Base-by-base conservation (phyloP, 345 rosid genomes). In the Odontarrhena argentea region DNA sequence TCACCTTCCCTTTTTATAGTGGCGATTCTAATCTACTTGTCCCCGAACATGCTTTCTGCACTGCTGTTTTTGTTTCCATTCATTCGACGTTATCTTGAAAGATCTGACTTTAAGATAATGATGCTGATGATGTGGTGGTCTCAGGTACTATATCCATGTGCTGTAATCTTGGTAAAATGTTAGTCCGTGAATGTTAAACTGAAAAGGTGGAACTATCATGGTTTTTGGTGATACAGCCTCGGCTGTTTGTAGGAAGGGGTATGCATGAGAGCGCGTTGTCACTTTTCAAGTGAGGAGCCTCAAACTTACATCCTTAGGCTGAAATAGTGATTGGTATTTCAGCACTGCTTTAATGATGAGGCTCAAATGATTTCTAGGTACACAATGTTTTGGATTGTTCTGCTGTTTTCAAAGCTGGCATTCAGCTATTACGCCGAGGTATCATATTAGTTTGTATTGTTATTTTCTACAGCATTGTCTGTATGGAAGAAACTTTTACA, bases 71-170 rank as follows among this genome's bases (percentile, higher is more conserved):
- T 78, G 68, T 78, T 83, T 69, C 87, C 87, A 44, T 76, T 77
- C 73, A 56, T 83, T 55, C 81, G 81, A 26, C 81, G 87, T 14
- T 54, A 66, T 67, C 81, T 83, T 66, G 85, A 81, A 69, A 75
- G 78, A 40, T 83, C 85, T 41, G 42, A 83, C 67, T 56, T 72
- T 56, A 81, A 64, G 75, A 72, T 83, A 65, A 56, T 70, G 66
- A 83, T 67, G 83, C 69, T 83, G 61, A 63, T 79, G 69, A 78
- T 83, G 87, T 83, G 87, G 87, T 83, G 87, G 87, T 83, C 87
- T 76, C 87, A 81, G 87, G 87, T 83, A 77, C 26, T 7, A 38
- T 54, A 28, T 67, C 53, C 44, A 52, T 67, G 22, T 60, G 53
- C 45, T 42, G 13, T 58, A 44, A 26, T 34, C 34, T 60, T 60